These are phyloP conservation scores for Nemania sp. DNA, from an alignment of 2,329 filamentous ascomycete genomes.

Conservation along the genomic window DNA sequence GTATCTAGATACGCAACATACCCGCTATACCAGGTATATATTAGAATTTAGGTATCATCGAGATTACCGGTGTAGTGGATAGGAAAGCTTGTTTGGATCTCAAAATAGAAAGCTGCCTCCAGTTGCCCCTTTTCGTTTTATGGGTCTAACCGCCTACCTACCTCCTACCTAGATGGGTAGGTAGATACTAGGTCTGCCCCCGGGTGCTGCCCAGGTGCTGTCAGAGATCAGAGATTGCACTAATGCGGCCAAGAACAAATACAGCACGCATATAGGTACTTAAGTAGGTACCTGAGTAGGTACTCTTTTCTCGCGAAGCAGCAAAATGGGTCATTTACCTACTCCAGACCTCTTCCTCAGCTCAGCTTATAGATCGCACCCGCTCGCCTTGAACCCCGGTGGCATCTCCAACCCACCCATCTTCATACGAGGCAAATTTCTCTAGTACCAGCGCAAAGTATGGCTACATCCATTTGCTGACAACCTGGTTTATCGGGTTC, in stretches of 20 bases:
- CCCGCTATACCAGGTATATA: neutral
- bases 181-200: too few species aligned
- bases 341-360: too few species aligned
- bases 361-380: too few species aligned
- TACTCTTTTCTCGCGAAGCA: too few species aligned
- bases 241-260: too few species aligned
- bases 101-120: neutral
- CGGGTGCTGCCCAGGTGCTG: too few species aligned
- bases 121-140: neutral
- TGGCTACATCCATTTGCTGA: neutral
- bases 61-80: constrained; percentile 1
- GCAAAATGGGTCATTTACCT: too few species aligned
- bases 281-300: too few species aligned
- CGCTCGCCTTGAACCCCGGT: neutral
- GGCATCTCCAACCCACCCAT: neutral
- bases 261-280: too few species aligned
- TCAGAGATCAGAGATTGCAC: too few species aligned
- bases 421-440: too few species aligned
- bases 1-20: too few species aligned
- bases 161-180: neutral
- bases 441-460: neutral
- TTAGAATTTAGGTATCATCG: neutral
- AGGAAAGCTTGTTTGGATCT: constrained; percentile 24
- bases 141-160: neutral
- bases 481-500: neutral